Conservation (phyloP, 345 rosid species). For the Dimocarpus longan region DNA sequence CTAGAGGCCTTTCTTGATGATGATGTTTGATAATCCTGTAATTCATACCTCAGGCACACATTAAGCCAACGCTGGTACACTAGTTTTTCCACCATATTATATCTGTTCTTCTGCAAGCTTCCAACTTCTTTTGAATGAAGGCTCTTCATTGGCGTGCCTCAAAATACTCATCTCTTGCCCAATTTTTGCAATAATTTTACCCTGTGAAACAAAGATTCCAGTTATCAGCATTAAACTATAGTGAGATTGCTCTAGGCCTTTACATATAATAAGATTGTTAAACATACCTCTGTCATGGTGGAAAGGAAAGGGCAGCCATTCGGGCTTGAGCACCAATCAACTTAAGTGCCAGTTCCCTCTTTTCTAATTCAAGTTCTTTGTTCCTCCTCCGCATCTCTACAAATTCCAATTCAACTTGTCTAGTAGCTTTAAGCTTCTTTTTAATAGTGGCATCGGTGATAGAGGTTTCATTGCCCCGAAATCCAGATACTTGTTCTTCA, state of each 20-base stretch:
- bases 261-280: background rate
- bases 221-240: background rate
- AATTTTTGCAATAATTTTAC: constrained; percentile 5
- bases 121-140: constrained; percentile 28
- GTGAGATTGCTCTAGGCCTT: background rate
- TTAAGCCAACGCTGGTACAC: constrained; percentile 48
- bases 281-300: constrained; percentile 27
- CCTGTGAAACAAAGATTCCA: constrained; percentile 25
- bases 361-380: constrained; percentile 41
- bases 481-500: constrained; percentile 29
- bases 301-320: constrained; percentile 31
- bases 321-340: constrained; percentile 28
- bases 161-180: constrained; percentile 19
- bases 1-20: constrained; percentile 9
- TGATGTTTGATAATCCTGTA: constrained; percentile 9
- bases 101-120: constrained; percentile 38
- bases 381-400: constrained; percentile 32
- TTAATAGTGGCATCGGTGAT: background rate
- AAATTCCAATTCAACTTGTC: constrained; percentile 21
- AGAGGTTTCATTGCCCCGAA: background rate
- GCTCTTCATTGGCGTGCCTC: constrained; percentile 26
- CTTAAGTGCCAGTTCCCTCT: constrained; percentile 34
- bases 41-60: constrained; percentile 41
- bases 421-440: constrained; percentile 22
- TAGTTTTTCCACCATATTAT: constrained; percentile 42